A percentile compares a stretch with the other conserved stretches of the same genome.
Evolutionary conservation across 495 filamentous ascomycete species (phyloP).

Genomic region (Pseudoneurospora amorphoporcata): DNA sequence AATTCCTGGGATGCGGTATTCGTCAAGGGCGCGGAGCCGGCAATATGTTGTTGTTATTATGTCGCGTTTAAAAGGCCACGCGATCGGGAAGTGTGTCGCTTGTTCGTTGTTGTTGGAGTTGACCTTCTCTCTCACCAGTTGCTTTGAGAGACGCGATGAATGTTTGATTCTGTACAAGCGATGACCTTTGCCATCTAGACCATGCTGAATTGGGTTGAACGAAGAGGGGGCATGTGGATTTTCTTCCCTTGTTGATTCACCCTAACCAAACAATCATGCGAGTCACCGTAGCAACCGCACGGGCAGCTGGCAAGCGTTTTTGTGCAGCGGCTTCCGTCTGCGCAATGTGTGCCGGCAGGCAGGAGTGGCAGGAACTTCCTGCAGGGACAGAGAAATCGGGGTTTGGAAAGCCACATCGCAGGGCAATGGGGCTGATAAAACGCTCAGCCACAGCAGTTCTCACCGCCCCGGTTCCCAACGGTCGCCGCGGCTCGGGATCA

Average conservation of each 20-base stretch:
- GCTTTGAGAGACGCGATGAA: neutral
- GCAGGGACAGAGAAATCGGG: neutral
- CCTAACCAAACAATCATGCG: constrained; percentile 10
- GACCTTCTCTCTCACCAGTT: neutral
- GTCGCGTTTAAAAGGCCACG: neutral
- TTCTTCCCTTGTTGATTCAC: neutral
- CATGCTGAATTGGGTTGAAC: neutral
- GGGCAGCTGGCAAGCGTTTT: constrained; percentile 2
- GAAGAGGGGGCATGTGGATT: neutral
- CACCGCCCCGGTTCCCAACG: neutral
- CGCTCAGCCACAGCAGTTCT: neutral
- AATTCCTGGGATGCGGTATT: neutral
- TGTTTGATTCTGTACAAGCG: neutral
- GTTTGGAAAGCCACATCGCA: neutral
- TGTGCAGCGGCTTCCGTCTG: neutral
- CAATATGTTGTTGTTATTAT: neutral
- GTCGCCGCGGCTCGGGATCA: neutral
- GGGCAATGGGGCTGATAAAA: neutral
- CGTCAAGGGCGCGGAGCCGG: neutral
- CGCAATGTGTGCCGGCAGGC: neutral
- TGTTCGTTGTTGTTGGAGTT: neutral
- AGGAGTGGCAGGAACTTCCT: neutral
- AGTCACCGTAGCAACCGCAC: constrained; percentile 15
- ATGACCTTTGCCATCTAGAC: neutral
- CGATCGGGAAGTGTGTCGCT: neutral